phyloP scores from a whole-genome alignment of 495 filamentous ascomycete species.

The Evansstolkia leycettana region DNA sequence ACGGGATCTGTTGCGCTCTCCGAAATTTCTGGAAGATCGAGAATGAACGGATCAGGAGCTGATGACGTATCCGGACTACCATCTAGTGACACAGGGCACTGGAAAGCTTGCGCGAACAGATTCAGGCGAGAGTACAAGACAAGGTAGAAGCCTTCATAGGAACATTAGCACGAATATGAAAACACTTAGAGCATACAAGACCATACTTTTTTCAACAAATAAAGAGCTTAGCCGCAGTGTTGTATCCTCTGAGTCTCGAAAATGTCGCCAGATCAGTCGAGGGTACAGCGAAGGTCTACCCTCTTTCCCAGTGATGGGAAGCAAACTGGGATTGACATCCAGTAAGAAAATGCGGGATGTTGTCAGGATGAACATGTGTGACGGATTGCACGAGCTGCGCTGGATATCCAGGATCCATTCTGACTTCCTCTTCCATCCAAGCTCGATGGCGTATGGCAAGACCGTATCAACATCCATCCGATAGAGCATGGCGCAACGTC shows the following conservation, averaged over 20 bases:
- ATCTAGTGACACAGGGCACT: conserved; percentile 15
- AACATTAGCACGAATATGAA: conserved; percentile 1
- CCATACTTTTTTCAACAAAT: conserved; percentile 19
- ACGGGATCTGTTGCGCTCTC: conserved; percentile 3
- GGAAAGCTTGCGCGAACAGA: conserved; percentile 22
- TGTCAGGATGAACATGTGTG: conserved; percentile 46
- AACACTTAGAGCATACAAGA: background rate
- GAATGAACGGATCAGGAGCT: conserved; percentile 27
- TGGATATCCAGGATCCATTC: conserved; percentile 46
- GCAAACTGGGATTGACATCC: conserved; percentile 9
- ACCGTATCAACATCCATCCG: conserved; percentile 11
- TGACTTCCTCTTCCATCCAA: conserved; percentile 21
- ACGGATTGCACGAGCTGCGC: conserved; percentile 28
- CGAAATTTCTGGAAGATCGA: conserved; percentile 18
- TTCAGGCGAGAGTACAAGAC: conserved; percentile 35
- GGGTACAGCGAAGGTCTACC: conserved; percentile 9
- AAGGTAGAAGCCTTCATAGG: conserved; percentile 16
- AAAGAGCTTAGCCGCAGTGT: conserved; percentile 26
- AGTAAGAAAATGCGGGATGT: conserved; percentile 32
- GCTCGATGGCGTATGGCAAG: conserved; percentile 17
- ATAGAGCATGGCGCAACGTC: conserved; percentile 29
- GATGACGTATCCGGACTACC: conserved; percentile 8
- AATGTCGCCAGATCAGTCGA: conserved; percentile 31
- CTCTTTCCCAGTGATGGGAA: conserved; percentile 2
- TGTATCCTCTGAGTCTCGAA: conserved; percentile 31